Percentiles rank a stretch among this genome's conserved stretches.
Evolutionary conservation across 1,284 basidiomycete species (phyloP).

Genomic region (Baeospora myosura): DNA sequence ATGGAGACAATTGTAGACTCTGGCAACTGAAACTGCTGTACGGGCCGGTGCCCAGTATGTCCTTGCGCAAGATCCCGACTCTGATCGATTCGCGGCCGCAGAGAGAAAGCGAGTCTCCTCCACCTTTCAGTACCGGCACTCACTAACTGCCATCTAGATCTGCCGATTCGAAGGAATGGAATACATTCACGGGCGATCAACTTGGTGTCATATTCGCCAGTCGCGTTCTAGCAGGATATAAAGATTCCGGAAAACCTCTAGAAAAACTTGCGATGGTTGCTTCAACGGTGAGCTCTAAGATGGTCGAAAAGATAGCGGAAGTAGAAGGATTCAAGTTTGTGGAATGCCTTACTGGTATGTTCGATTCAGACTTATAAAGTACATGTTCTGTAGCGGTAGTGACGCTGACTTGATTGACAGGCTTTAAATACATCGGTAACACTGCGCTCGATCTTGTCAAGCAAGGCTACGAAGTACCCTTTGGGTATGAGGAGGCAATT

Average conservation of each 20-base stretch:
- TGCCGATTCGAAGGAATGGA: constrained; percentile 64
- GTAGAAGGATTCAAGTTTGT: constrained; percentile 74
- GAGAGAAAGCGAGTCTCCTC: constrained; percentile 46
- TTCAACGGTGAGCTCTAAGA: constrained; percentile 83
- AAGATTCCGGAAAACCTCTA: constrained; percentile 50
- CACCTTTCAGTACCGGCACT: neutral
- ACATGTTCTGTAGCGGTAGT: constrained; percentile 1
- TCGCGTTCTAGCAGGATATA: constrained; percentile 52
- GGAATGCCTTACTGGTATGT: constrained; percentile 74
- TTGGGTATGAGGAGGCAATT: constrained; percentile 86
- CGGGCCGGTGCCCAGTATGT: constrained; percentile 31
- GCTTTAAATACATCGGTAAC: constrained; percentile 84
- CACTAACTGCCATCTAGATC: constrained; percentile 28
- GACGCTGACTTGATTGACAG: constrained; percentile 33
- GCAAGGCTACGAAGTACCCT: constrained; percentile 67
- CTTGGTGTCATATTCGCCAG: constrained; percentile 71
- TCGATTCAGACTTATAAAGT: too few relatives aligned
- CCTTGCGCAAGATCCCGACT: constrained; percentile 5
- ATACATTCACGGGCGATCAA: constrained; percentile 78
- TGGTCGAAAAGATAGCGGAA: constrained; percentile 70
- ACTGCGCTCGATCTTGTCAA: constrained; percentile 57
- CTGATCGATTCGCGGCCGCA: constrained; percentile 67
- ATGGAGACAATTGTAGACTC: constrained; percentile 49
- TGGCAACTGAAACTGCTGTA: constrained; percentile 59
- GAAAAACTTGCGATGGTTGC: constrained; percentile 74